Base-by-base conservation (phyloP, 208 protist genomes). In the Crithidia expoeki region DNA sequence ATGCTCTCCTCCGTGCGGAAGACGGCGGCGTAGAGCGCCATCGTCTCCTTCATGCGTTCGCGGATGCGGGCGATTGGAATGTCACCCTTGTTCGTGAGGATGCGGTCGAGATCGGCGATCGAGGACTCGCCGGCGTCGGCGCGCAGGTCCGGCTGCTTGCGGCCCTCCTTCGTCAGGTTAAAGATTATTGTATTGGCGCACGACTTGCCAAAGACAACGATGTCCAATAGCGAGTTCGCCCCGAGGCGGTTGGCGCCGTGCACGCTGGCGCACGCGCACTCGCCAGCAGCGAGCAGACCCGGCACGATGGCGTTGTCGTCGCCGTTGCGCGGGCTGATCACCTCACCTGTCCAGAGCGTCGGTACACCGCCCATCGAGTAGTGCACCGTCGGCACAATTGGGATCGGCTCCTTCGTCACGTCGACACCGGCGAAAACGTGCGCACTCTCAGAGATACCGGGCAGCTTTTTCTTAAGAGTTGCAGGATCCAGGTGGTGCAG, bases 211-310 rank as follows among this genome's bases (percentile, higher is more conserved):
- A 99, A 99, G 16, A 99, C 98, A 61, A 99, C 98, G 76, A 99
- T 99, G 83, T 99, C 99, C 1, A 99, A 94, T 28, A 99, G 94
- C 21, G 98, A 99, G 90, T 99, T 99, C 32, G 98, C 98, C n/a
- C 98, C 98, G 19, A 98, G 93, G 53, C 98, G 84, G 88, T 99
- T 99, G 32, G 98, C 98, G 52, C 98, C 98, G 85, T 99, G 98
- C 19, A 99, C 98, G 36, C 94, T 98, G 3, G 98, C 98, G 79
- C 97, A 98, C 23, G 97, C 97, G 51, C 92, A 96, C 92, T 99
- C 99, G 33, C 99, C 99, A 10, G 98, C 98, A 5, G 98, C 98
- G 11, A 99, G 96, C 12, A 99, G 92, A 44, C 98, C 98, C 0
- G 94, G 94, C 14, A 99, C 96, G 55, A 99, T 93, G 9, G 83